These are phyloP conservation scores for Dichomitus squalens DNA, from an alignment of 1,284 basidiomycete species.

Conservation along the genomic window DNA sequence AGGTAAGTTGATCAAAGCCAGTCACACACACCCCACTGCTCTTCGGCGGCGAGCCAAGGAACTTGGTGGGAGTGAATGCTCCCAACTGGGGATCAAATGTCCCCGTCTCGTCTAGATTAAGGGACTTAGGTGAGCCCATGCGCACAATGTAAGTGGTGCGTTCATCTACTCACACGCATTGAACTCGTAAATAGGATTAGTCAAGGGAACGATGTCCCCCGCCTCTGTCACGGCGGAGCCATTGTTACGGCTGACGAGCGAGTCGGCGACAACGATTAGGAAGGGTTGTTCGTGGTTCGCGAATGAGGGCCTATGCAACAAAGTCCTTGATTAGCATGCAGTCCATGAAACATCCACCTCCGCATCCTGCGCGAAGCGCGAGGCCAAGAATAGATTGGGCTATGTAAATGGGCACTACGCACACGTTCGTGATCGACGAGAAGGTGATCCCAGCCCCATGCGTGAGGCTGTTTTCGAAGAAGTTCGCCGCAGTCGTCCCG, in stretches of 20 bases:
- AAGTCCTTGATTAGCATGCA: not conserved
- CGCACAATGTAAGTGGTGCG: not conserved
- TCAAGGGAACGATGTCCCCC: conserved; percentile 33
- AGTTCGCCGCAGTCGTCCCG: conserved; percentile 27
- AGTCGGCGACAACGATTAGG: conserved; percentile 30
- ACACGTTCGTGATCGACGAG: conserved; percentile 29
- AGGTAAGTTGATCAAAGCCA: conserved; percentile 51
- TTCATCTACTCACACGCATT: conserved; percentile 42
- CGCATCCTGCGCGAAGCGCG: conserved; percentile 1
- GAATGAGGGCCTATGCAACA: conserved; percentile 26
- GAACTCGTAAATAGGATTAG: conserved; percentile 46
- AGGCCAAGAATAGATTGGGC: not conserved
- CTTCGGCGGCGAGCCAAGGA: conserved; percentile 42
- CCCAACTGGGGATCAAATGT: conserved; percentile 49
- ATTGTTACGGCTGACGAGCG: conserved; percentile 21
- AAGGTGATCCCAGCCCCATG: conserved; percentile 33
- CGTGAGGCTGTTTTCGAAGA: conserved; percentile 19
- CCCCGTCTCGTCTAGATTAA: conserved; percentile 40
- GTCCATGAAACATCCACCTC: not conserved
- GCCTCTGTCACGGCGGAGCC: conserved; percentile 4
- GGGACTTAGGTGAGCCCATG: not conserved
- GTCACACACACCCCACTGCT: conserved; percentile 46
- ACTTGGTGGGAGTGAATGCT: conserved; percentile 44
- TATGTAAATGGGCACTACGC: conserved; percentile 12
- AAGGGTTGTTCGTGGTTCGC: conserved; percentile 25